phyloP scores from a whole-genome alignment of 805 yeast genomes.

The Metschnikowia colocasiae region DNA sequence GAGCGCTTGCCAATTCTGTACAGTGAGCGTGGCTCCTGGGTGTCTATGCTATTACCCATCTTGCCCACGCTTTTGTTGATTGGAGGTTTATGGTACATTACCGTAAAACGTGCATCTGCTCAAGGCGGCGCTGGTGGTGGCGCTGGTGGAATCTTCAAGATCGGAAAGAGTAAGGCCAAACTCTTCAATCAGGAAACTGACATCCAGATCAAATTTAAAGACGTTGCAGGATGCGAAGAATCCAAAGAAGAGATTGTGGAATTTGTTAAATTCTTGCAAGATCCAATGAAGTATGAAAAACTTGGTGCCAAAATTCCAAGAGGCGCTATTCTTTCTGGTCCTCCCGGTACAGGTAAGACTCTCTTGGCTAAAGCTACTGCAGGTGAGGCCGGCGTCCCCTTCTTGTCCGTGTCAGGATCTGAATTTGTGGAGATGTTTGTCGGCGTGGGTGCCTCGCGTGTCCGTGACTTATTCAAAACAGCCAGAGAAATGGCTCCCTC shows the following conservation, averaged over 20 bases:
- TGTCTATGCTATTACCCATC: slow-evolving; percentile 63
- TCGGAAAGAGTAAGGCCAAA: slow-evolving; percentile 90
- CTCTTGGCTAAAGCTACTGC: slow-evolving; percentile 97
- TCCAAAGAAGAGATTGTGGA: slow-evolving; percentile 98
- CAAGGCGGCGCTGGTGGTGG: slow-evolving; percentile 56
- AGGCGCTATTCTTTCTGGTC: slow-evolving; percentile 96
- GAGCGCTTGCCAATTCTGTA: slow-evolving; percentile 78
- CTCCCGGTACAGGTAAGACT: slow-evolving; percentile 99
- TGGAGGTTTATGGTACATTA: slow-evolving; percentile 73
- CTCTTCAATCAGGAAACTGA: slow-evolving; percentile 89
- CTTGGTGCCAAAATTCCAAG: slow-evolving; percentile 97
- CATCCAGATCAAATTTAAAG: slow-evolving; percentile 81
- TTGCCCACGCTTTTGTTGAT: slow-evolving; percentile 77
- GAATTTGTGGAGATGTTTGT: slow-evolving; percentile 99
- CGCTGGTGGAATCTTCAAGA: slow-evolving; percentile 73
- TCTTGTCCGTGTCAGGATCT: slow-evolving; percentile 92
- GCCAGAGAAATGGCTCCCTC: slow-evolving; percentile 95
- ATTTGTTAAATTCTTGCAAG: slow-evolving; percentile 87
- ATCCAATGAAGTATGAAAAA: slow-evolving; percentile 85
- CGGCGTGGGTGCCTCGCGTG: slow-evolving; percentile 98
- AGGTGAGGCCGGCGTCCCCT: slow-evolving; percentile 98
- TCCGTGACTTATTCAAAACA: slow-evolving; percentile 87
- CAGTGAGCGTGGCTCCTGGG: slow-evolving; percentile 61
- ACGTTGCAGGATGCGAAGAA: slow-evolving; percentile 97
- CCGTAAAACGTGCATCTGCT: slow-evolving; percentile 48